A percentile compares a stretch with the other conserved stretches of the same genome.
phyloP scores from a whole-genome alignment of 257 asterid genomes.

The Gardenia jasminoides region DNA sequence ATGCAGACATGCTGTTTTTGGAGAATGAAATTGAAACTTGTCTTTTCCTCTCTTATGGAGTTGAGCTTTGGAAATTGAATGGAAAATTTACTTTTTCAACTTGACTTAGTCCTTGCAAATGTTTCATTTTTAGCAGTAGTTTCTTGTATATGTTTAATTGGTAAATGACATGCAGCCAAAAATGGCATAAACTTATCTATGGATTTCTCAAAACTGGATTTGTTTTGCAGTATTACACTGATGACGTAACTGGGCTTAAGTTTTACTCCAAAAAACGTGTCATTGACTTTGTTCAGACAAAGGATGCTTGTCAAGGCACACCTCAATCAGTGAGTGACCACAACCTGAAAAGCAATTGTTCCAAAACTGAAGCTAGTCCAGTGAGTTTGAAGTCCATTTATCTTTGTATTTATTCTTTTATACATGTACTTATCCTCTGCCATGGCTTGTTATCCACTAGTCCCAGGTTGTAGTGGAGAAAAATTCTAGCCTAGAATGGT shows the following conservation, averaged over 20 bases:
- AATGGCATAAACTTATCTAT: slow-evolving; percentile 7
- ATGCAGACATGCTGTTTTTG: neutral
- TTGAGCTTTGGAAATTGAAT: neutral
- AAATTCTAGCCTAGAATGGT: slow-evolving; percentile 41
- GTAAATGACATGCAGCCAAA: neutral
- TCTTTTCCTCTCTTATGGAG: neutral
- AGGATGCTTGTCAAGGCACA: slow-evolving; percentile 25
- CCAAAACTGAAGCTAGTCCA: slow-evolving; percentile 27
- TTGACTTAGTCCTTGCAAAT: neutral
- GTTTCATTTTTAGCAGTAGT: neutral
- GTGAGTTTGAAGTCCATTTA: slow-evolving; percentile 27
- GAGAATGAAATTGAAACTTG: neutral
- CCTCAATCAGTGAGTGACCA: slow-evolving; percentile 21
- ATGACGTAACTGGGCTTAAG: slow-evolving; percentile 42
- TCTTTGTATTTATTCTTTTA: neutral
- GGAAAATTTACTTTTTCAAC: neutral
- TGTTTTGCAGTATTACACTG: slow-evolving; percentile 44
- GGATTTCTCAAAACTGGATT: slow-evolving; percentile 8
- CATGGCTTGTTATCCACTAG: neutral
- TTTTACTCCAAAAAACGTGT: slow-evolving; percentile 51
- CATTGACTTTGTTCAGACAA: slow-evolving; percentile 18
- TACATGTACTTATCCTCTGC: neutral
- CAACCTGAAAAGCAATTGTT: slow-evolving; percentile 17
- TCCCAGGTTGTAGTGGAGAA: slow-evolving; percentile 31
- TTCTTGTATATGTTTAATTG: neutral